Evolutionary conservation across 2,329 filamentous ascomycete genomes (phyloP), one percentile per base, ranked within the genome.

Genomic region (Lecanicillium sp.): DNA sequence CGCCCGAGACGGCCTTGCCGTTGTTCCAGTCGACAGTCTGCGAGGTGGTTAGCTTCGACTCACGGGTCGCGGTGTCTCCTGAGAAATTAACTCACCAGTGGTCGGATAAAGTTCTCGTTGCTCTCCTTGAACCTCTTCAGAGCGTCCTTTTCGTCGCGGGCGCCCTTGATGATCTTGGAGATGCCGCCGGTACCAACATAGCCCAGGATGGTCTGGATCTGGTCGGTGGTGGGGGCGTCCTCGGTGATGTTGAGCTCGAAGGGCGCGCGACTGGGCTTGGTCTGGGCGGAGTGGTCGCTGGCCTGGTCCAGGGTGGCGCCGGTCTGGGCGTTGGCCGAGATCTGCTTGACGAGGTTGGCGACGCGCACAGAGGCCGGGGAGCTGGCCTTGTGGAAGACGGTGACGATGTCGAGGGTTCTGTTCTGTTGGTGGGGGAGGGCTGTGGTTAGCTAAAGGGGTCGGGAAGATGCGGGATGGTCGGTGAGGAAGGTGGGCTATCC

Each of bases 241-340:
- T 93, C 89, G 50, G 87, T 88, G 32, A 95, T 77, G 58, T 94
- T 84, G 49, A 97, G 79, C 61, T 96, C 84, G 67, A 97, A 98
- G 44, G 90, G 81, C 43, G 79, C 74, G 54, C 72, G 81, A 62
- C 50, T 69, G 58, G 67, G 57, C 23, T 64, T 61, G 38, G 75
- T 78, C 65, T 90, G 81, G 10, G 71, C 63, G 10, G 73, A 62
- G 62, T 86, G 78, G 54, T 84, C 79, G 63, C 78, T 81, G 36
- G 86, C 84, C 65, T 90, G 85, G 62, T 90, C 86, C 62, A 83
- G 73, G 2, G 86, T 88, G 9, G 88, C 81, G 19, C 78, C 74
- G 51, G 82, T 74, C 26, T 78, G 67, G 11, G 87, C 82, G 40
- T 80, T 81, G 40, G 85, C 83, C 21, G 87, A 86, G 26, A 82